A percentile compares a stretch with the other conserved stretches of the same genome.
These are phyloP conservation scores for Santalum album DNA, from an alignment of 164 flowering plant species.

Conservation along the genomic window DNA sequence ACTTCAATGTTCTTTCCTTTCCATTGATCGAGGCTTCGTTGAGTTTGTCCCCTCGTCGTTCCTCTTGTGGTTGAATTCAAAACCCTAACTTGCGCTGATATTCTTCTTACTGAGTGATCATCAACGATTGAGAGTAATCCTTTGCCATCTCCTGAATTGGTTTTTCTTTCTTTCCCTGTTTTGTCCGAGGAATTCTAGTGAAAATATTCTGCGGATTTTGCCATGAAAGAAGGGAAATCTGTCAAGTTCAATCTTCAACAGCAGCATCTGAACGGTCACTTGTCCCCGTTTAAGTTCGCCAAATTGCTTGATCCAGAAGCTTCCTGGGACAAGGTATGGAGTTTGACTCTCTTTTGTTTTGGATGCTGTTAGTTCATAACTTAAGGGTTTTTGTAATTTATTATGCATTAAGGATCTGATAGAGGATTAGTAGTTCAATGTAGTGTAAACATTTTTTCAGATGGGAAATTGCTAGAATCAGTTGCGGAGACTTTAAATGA, in stretches of 20 bases:
- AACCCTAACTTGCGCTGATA: neutral
- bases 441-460: too few relatives aligned
- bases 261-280: slow-evolving; percentile 57
- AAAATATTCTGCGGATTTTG: neutral
- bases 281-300: slow-evolving; percentile 56
- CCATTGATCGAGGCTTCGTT: too few relatives aligned
- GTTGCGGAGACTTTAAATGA: too few relatives aligned
- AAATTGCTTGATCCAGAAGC: slow-evolving; percentile 91
- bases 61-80: neutral
- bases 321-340: slow-evolving; percentile 83
- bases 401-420: neutral
- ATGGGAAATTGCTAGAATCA: too few relatives aligned
- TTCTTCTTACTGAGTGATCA: neutral
- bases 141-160: neutral
- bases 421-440: too few relatives aligned
- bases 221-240: slow-evolving; percentile 66
- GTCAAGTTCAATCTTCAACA: slow-evolving; percentile 30
- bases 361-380: neutral
- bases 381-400: neutral
- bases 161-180: too few relatives aligned
- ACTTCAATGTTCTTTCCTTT: too few relatives aligned
- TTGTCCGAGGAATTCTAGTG: neutral
- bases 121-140: neutral
- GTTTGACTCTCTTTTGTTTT: neutral
- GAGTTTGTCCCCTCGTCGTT: too few relatives aligned